These are phyloP conservation scores for Tuber aestivum DNA, from an alignment of 495 filamentous ascomycete genomes.

Conservation along the genomic window DNA sequence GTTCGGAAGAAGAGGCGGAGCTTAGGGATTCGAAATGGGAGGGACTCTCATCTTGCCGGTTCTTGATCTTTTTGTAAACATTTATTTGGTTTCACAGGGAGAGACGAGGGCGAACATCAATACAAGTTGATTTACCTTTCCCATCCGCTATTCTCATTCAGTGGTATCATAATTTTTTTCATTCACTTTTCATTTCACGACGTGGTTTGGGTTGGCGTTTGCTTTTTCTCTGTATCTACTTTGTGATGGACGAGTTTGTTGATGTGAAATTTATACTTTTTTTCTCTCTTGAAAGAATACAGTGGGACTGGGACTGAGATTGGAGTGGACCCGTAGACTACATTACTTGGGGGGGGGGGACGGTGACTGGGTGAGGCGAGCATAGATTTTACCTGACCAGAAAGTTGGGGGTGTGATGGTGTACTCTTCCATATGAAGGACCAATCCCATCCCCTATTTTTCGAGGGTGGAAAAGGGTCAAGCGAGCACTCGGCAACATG, in stretches of 20 bases:
- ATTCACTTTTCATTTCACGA: background rate
- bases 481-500: background rate
- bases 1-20: background rate
- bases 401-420: background rate
- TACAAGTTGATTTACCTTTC: background rate
- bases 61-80: background rate
- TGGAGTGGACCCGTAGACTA: no score
- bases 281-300: no score
- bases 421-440: no score
- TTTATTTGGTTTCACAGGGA: background rate
- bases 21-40: background rate
- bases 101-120: background rate
- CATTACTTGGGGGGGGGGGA: background rate
- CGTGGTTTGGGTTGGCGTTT: background rate
- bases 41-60: background rate
- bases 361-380: background rate
- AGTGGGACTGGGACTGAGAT: no score
- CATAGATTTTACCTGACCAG: background rate
- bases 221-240: constrained; percentile 1
- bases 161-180: background rate
- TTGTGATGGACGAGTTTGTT: background rate
- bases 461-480: background rate
- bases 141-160: background rate
- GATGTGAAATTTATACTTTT: background rate
- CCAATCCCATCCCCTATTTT: no score